Evolutionary conservation across 768 basidiomycete genomes (phyloP), one percentile per base, ranked within the genome.

Genomic region (Mycena kentingensis): DNA sequence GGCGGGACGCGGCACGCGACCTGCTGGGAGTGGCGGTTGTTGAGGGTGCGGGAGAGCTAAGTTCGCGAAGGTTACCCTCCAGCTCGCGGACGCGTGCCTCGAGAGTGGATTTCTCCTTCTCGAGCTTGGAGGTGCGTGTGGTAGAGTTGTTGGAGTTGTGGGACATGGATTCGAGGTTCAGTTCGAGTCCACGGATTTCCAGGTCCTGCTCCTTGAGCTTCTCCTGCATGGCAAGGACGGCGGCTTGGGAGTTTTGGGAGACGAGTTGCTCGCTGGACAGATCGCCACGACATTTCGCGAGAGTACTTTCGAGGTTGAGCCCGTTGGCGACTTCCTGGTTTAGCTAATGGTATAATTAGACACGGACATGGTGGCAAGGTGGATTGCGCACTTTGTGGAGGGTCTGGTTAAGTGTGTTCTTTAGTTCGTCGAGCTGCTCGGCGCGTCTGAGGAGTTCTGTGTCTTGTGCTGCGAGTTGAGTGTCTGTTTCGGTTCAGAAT

Each of bases 21-120:
- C 64, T 64, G 45, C 66, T 57, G 4, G 61, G 58, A n/a, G 57
- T 51, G 35, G 56, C 28, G 31, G 69, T 64, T 21, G 67, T 62
- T 51, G 72, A 64, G 37, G 67, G 61, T 52, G 72, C 52, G 38
- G 72, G 60, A 34, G 63, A 63, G 43, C 61, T 67, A 51, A 63
- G 63, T 29, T 75, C 74, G 55, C 60, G 74, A 46, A 67, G 53
- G 57, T 71, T 74, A 54, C 49, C 69, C 61, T 87, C 78, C 35
- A 88, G 71, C 60, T 87, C 84, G 35, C 75, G 78, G 27, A 88
- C 73, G 15, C 83, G 79, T 24, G 70, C 68, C 53, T 86, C 82
- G 12, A 87, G 75, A 6, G 67, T 73, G 28, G 64, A 54, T 57
- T 87, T 88, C 52, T 88, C 87, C 46, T 73, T 74, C 63, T 83